A percentile compares a stretch with the other conserved stretches of the same genome.
Conservation (phyloP, 805 yeast genomes). For the Yarrowia hollandica region DNA sequence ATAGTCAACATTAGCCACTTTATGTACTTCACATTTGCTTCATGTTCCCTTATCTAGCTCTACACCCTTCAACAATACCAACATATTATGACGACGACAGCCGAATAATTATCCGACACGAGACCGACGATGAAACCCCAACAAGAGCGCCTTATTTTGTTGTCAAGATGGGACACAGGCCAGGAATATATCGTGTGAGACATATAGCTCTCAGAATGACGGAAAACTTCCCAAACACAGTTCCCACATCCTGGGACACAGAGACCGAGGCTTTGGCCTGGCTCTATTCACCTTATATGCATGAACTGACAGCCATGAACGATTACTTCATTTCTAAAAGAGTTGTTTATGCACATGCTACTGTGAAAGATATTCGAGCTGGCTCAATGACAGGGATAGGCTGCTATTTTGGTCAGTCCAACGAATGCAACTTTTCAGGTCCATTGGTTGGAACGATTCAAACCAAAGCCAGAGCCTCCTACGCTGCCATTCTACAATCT, state of each 20-base stretch:
- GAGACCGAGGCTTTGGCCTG: background rate
- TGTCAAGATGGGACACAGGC: slow-evolving; percentile 7
- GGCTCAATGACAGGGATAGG: background rate
- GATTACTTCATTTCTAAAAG: background rate
- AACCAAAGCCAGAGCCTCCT: background rate
- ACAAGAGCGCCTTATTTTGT: background rate
- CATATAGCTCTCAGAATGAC: background rate
- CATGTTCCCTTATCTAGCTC: background rate
- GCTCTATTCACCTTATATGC: slow-evolving; percentile 1
- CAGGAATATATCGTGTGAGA: background rate
- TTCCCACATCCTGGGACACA: background rate
- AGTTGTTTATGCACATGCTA: background rate
- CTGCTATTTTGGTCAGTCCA: background rate
- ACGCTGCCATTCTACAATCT: background rate
- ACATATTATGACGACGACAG: background rate
- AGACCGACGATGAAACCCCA: background rate
- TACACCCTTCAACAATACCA: background rate
- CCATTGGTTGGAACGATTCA: background rate
- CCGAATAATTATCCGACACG: background rate
- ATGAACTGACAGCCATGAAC: background rate
- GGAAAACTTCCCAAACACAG: background rate
- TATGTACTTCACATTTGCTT: background rate
- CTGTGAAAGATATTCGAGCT: background rate
- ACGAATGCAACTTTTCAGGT: slow-evolving; percentile 6
- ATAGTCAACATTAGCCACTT: background rate